These are phyloP conservation scores for Rhizophora apiculata DNA, from an alignment of 345 rosid genomes.

Conservation along the genomic window DNA sequence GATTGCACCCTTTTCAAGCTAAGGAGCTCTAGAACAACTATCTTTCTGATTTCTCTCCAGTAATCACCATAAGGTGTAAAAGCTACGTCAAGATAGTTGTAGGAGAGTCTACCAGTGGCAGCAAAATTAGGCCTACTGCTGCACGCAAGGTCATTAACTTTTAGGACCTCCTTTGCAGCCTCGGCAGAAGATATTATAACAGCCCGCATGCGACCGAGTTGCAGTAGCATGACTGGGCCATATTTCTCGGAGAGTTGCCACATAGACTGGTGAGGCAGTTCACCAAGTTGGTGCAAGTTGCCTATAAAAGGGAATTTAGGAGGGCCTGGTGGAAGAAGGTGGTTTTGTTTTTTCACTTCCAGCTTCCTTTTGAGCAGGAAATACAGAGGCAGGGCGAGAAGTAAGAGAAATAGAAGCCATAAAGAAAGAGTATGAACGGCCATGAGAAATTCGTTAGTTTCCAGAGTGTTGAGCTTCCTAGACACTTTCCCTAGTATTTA, in stretches of 20 bases:
- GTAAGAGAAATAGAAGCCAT: background rate
- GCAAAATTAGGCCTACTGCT: constrained; percentile 13
- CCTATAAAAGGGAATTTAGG: constrained; percentile 8
- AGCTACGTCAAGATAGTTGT: constrained; percentile 8
- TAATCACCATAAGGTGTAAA: constrained; percentile 10
- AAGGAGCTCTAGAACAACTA: background rate
- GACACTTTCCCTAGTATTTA: too few relatives aligned
- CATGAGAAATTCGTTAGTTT: background rate
- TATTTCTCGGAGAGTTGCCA: constrained; percentile 2
- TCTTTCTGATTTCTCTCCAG: constrained; percentile 5
- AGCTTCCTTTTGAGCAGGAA: background rate
- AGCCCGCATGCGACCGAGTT: background rate
- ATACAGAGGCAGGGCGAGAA: background rate
- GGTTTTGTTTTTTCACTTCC: background rate
- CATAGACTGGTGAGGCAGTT: constrained; percentile 2
- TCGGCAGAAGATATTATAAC: constrained; percentile 9
- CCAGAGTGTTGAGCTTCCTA: too few relatives aligned
- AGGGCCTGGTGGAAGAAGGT: constrained; percentile 16
- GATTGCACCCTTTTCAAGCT: constrained; percentile 18
- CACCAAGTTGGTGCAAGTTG: constrained; percentile 13
- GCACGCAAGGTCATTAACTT: constrained; percentile 1
- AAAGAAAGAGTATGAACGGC: background rate
- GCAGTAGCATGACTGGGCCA: constrained; percentile 4
- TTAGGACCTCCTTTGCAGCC: constrained; percentile 10
- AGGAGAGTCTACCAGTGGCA: background rate